Base-by-base conservation (phyloP, 2,329 filamentous ascomycete genomes). In the Trichophaea hybrida region DNA sequence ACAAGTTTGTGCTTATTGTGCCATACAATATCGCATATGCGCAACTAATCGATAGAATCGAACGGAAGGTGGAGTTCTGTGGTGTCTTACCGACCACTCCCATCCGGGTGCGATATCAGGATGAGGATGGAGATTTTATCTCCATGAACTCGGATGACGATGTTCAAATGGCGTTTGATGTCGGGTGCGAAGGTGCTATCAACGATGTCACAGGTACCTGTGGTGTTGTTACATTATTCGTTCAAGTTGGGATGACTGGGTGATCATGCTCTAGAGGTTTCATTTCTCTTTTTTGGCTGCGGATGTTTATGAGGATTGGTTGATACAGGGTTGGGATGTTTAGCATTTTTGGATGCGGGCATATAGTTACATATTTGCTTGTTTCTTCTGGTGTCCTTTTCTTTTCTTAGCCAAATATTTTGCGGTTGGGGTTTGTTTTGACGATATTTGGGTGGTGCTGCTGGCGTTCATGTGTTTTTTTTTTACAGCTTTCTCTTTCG, bases 121-220 rank as follows among this genome's bases (percentile, higher is more conserved):
- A 98, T 69, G 86, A 90, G 69, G 93, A 98, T 66, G 87, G 87
- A 53, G 93, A 97, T 69, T 91, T 85, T 70, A 87, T 98, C 62
- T 90, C 85, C 55, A 96, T 98, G 58, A 86, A 93, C 71, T 91
- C 86, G 62, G 93, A 98, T 69, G 93, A 98, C 69, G 93, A 96
- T 67, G 93, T 98, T 48, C 88, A 94, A 69, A 89, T 93, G 67
- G 93, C 93, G 4, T 95, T 98, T 55, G 67, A 69, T 54, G 63
- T 61, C 32, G 59, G 54, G 15, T 59, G 61, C 43, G 64, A 65
- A 55, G 8, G 32, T 10, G 33, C 12, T 40, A 13, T 24, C 6
- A 54, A 54, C 12, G 50, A 37, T 32, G 3, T 5, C 12, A 5
- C 34, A 32, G 49, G 38, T 13, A 38, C 35, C 40, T 55, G 38